Evolutionary conservation across 2,329 filamentous ascomycete species (phyloP), one percentile per base, ranked within the genome.

Genomic region (Cordyceps cateniannulata): DNA sequence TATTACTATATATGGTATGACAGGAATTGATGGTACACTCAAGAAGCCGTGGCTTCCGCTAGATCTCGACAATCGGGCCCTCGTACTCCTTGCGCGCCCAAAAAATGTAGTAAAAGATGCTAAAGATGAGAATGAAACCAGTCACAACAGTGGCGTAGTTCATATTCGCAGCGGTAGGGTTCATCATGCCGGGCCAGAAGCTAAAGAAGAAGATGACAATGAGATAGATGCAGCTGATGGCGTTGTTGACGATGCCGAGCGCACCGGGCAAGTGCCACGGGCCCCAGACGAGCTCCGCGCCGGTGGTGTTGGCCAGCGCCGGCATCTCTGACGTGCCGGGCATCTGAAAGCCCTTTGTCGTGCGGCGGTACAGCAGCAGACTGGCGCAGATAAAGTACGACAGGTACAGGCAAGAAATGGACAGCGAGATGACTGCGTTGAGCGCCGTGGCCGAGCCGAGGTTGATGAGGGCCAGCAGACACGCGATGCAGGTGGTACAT

Each of bases 171-270:
- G 53, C 24, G 3, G 24, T 12, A 27, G 60, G 52, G 52, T 57
- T 35, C 24, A 50, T 38, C 47, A 58, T 61, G 6, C 56, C 47
- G 0, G 73, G 81, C 78, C 78, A 83, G 51, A 85, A 81, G 24
- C 75, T 78, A 75, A 81, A 85, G 69, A 86, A 85, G 12, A 82
- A 76, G 2, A 85, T 73, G 45, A 85, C 78, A 1, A 80, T 61
- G 67, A 81, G 77, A 65, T 84, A 86, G 3, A 73, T 54, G 65
- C 79, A 81, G 1, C 81, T 77, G 54, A 83, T 80, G 1, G 73
- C 66, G 61, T 85, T 86, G 67, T 85, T 85, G 24, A 77, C 65
- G 6, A 77, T 80, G 0, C 83, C 83, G 1, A 81, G 66, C 0
- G 74, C 66, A 4, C 81, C 81, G 0, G 78, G 79, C 0, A 85